Conservation (phyloP, 2,329 filamentous ascomycete species). For the Rhytidhysteron rufulum region DNA sequence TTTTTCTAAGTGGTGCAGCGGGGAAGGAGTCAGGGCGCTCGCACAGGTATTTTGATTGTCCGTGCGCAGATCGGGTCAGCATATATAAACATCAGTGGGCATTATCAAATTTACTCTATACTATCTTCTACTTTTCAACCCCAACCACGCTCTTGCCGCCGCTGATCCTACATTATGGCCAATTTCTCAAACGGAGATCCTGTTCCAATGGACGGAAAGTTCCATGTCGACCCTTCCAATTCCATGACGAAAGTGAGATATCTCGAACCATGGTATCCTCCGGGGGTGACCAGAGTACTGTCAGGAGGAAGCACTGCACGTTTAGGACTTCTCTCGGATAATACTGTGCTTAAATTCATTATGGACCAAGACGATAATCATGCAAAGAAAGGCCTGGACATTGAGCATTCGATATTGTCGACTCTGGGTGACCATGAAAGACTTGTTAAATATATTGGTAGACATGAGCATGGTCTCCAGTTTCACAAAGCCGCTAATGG, state of each 20-base stretch:
- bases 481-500: constrained; percentile 9
- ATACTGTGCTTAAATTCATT: constrained; percentile 14
- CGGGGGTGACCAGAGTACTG: constrained; percentile 10
- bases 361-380: constrained; percentile 8
- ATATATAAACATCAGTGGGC: too few species aligned
- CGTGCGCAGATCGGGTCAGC: too few species aligned
- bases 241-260: constrained; percentile 8
- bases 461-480: constrained; percentile 10
- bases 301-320: constrained; percentile 15
- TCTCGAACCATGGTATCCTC: constrained; percentile 13
- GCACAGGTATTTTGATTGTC: too few species aligned
- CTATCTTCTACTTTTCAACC: too few species aligned
- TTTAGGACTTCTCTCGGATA: constrained; percentile 10
- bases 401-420: constrained; percentile 12
- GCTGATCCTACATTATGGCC: too few species aligned
- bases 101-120: too few species aligned
- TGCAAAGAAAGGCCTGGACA: constrained; percentile 8
- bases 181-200: constrained; percentile 11
- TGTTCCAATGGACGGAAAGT: constrained; percentile 15
- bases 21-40: too few species aligned
- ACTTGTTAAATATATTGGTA: constrained; percentile 11
- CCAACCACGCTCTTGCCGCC: too few species aligned
- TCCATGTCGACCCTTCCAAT: constrained; percentile 13
- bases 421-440: constrained; percentile 11
- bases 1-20: too few species aligned